Conservation (phyloP, 805 yeast genomes). For the Middelhovenomyces tepae region DNA sequence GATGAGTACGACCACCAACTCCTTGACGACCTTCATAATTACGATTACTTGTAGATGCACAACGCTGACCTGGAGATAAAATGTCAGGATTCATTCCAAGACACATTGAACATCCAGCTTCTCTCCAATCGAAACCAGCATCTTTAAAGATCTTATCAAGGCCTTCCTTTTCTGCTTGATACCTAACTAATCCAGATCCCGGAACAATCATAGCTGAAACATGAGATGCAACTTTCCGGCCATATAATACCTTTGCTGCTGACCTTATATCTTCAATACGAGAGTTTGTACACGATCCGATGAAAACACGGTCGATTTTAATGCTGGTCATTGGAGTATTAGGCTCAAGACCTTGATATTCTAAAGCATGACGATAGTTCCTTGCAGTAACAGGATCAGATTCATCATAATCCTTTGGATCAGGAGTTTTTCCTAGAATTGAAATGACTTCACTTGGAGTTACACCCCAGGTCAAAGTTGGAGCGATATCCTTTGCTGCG, state of each 20-base stretch:
- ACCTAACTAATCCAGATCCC: slow-evolving; percentile 87
- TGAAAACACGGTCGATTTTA: slow-evolving; percentile 78
- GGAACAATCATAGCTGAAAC: slow-evolving; percentile 87
- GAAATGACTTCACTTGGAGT: slow-evolving; percentile 97
- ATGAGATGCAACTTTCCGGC: slow-evolving; percentile 69
- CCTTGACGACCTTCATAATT: slow-evolving; percentile 98
- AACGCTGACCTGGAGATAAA: slow-evolving; percentile 83
- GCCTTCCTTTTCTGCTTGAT: slow-evolving; percentile 88
- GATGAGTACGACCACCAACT: slow-evolving; percentile 83
- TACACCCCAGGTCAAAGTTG: slow-evolving; percentile 97
- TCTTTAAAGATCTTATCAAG: slow-evolving; percentile 74
- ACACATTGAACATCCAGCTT: slow-evolving; percentile 98
- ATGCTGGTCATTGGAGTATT: slow-evolving; percentile 65
- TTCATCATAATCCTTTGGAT: slow-evolving; percentile 57
- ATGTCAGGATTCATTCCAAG: slow-evolving; percentile 97
- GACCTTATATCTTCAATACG: slow-evolving; percentile 91
- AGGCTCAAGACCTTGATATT: slow-evolving; percentile 80
- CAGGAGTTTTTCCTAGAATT: slow-evolving; percentile 79
- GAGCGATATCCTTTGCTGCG: slow-evolving; percentile 72
- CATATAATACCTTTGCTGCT: slow-evolving; percentile 84
- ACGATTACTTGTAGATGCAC: slow-evolving; percentile 96
- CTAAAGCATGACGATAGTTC: slow-evolving; percentile 83
- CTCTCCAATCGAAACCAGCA: slow-evolving; percentile 96
- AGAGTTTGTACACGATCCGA: slow-evolving; percentile 94
- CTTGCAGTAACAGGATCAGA: slow-evolving; percentile 56